Conservation (phyloP, 2,329 filamentous ascomycete species). For the Neodidymelliopsis sp. region DNA sequence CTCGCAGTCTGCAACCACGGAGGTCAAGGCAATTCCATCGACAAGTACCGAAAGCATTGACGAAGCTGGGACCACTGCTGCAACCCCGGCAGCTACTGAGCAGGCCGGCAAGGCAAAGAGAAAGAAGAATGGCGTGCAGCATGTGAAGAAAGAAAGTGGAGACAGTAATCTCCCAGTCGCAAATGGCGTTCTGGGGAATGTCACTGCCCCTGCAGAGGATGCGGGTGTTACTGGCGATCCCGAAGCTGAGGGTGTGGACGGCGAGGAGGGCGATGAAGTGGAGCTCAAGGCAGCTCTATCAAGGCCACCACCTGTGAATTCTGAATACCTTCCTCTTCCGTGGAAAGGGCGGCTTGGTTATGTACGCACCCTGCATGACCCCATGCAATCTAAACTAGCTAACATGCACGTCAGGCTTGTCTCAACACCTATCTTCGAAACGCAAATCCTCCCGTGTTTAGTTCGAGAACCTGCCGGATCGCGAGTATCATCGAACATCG, state of each 20-base stretch:
- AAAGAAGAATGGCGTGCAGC: slow-evolving; percentile 31
- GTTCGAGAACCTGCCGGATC: slow-evolving; percentile 89
- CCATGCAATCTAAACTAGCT: slow-evolving; percentile 27
- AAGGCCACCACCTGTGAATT: slow-evolving; percentile 80
- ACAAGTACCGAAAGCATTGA: slow-evolving; percentile 22
- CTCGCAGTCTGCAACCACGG: slow-evolving; percentile 24
- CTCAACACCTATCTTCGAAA: slow-evolving; percentile 89
- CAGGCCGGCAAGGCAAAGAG: slow-evolving; percentile 32
- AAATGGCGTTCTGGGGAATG: slow-evolving; percentile 23
- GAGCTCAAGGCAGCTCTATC: slow-evolving; percentile 66
- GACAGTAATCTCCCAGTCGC: slow-evolving; percentile 20
- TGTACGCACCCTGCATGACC: slow-evolving; percentile 60
- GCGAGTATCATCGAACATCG: slow-evolving; percentile 89
- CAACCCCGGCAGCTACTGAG: slow-evolving; percentile 12
- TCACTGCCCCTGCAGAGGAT: slow-evolving; percentile 26
- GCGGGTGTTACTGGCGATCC: slow-evolving; percentile 50
- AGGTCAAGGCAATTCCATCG: slow-evolving; percentile 20
- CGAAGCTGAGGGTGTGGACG: slow-evolving; percentile 55
- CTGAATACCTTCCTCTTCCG: slow-evolving; percentile 80
- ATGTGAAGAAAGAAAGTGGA: slow-evolving; percentile 39
- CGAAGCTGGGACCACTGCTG: slow-evolving; percentile 16
- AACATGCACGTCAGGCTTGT: slow-evolving; percentile 68
- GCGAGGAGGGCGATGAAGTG: slow-evolving; percentile 57
- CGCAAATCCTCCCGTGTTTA: slow-evolving; percentile 84
- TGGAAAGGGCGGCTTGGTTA: slow-evolving; percentile 92